Percentiles rank a stretch among this genome's conserved stretches.
These are phyloP conservation scores for Claviceps arundinis DNA, from an alignment of 2,329 filamentous ascomycete genomes.

Conservation along the genomic window DNA sequence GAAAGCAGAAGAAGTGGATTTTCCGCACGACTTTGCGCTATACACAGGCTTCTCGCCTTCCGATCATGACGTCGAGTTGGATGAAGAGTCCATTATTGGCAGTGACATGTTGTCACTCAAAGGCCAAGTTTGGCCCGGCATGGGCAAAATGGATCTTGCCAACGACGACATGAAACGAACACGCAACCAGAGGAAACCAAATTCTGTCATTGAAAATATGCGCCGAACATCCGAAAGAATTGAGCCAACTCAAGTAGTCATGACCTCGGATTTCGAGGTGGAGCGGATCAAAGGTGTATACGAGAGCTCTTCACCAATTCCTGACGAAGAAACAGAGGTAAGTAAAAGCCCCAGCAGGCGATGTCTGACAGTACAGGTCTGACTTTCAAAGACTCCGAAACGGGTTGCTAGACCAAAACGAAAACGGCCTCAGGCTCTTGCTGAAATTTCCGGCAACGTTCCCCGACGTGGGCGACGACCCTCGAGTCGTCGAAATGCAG, in stretches of 20 bases:
- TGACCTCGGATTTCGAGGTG: slow-evolving; percentile 37
- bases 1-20: slow-evolving; percentile 18
- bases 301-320: slow-evolving; percentile 38
- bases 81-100: slow-evolving; percentile 13
- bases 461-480: slow-evolving; percentile 16
- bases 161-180: slow-evolving; percentile 59
- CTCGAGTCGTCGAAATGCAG: slow-evolving; percentile 12
- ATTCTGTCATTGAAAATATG: slow-evolving; percentile 55
- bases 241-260: slow-evolving; percentile 51
- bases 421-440: slow-evolving; percentile 18
- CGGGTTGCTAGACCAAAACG: slow-evolving; percentile 18
- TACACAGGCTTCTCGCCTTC: slow-evolving; percentile 17
- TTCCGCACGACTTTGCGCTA: slow-evolving; percentile 13
- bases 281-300: slow-evolving; percentile 45
- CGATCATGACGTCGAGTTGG: slow-evolving; percentile 16
- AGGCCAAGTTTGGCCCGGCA: slow-evolving; percentile 62
- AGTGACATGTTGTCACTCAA: slow-evolving; percentile 40
- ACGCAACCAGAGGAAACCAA: slow-evolving; percentile 66
- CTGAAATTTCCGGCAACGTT: slow-evolving; percentile 22
- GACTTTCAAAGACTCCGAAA: slow-evolving; percentile 14
- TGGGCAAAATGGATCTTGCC: slow-evolving; percentile 71
- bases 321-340: slow-evolving; percentile 30
- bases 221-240: slow-evolving; percentile 50
- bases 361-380: slow-evolving; percentile 1
- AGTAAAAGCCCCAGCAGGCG: slow-evolving; percentile 9